A percentile compares a stretch with the other conserved stretches of the same genome.
These are phyloP conservation scores for Malus hybrid DNA, from an alignment of 331 rosid genomes.

Conservation along the genomic window DNA sequence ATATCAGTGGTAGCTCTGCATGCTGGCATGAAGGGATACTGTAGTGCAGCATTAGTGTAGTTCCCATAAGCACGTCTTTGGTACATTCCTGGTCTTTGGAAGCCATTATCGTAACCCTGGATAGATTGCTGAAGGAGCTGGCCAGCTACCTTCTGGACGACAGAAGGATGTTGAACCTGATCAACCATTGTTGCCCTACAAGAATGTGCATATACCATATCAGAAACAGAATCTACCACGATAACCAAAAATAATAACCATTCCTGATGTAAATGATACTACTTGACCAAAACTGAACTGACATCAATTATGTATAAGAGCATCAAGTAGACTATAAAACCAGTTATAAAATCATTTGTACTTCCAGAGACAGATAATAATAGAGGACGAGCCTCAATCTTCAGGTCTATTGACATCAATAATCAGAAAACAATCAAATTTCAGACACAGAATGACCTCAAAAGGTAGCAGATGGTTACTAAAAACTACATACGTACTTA, in stretches of 20 bases:
- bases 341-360: background rate
- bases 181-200: constrained; percentile 61
- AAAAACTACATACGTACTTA: too few species aligned
- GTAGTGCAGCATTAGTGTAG: constrained; percentile 59
- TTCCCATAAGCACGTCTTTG: constrained; percentile 56
- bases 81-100: constrained; percentile 32
- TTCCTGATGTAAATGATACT: too few species aligned
- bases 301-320: background rate
- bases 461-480: too few species aligned
- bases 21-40: constrained; percentile 38
- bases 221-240: background rate
- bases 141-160: constrained; percentile 66
- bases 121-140: constrained; percentile 45
- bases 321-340: background rate
- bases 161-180: constrained; percentile 63
- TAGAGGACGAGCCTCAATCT: background rate
- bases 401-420: background rate
- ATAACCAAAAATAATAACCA: too few species aligned
- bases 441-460: background rate
- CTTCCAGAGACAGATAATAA: background rate
- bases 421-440: background rate
- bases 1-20: constrained; percentile 46
- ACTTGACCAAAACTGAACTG: background rate
- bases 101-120: constrained; percentile 29
- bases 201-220: background rate